These are phyloP conservation scores for Coniella vitis DNA, from an alignment of 2,329 filamentous ascomycete genomes.

Conservation along the genomic window DNA sequence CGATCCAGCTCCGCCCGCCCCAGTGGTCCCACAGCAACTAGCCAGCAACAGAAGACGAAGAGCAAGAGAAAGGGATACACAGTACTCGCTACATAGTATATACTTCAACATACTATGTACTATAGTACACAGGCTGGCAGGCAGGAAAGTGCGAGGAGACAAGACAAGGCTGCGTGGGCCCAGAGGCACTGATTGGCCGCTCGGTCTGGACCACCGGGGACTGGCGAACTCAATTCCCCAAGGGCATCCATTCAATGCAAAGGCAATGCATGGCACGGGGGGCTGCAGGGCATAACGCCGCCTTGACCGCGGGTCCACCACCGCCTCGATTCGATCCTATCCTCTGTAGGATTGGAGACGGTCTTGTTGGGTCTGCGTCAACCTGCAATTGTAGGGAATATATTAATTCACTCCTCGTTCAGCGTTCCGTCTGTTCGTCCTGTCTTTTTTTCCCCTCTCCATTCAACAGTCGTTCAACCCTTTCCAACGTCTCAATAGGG, in stretches of 20 bases:
- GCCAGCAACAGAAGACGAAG: background rate
- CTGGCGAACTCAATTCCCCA: too few relatives aligned
- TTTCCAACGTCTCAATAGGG: slow-evolving; percentile 1
- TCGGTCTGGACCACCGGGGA: too few relatives aligned
- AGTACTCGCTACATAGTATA: too few relatives aligned
- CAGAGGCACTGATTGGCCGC: too few relatives aligned
- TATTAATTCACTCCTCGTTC: background rate
- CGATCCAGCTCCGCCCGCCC: too few relatives aligned
- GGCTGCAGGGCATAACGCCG: too few relatives aligned
- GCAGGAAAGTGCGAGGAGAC: background rate
- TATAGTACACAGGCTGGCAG: background rate
- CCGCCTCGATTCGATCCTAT: too few relatives aligned
- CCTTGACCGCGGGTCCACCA: too few relatives aligned
- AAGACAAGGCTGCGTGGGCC: background rate
- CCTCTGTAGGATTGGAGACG: too few relatives aligned
- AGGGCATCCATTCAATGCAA: too few relatives aligned
- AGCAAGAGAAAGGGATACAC: background rate
- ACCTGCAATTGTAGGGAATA: background rate
- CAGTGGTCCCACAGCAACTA: background rate
- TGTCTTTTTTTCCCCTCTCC: background rate
- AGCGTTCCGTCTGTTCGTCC: background rate
- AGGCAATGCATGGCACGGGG: too few relatives aligned
- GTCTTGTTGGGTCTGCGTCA: too few relatives aligned
- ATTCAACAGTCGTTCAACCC: background rate
- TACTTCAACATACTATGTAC: background rate